Percentiles rank a stretch among this genome's conserved stretches.
Evolutionary conservation across 306 rosid species (phyloP).

Genomic region (Cucumis hystrix): DNA sequence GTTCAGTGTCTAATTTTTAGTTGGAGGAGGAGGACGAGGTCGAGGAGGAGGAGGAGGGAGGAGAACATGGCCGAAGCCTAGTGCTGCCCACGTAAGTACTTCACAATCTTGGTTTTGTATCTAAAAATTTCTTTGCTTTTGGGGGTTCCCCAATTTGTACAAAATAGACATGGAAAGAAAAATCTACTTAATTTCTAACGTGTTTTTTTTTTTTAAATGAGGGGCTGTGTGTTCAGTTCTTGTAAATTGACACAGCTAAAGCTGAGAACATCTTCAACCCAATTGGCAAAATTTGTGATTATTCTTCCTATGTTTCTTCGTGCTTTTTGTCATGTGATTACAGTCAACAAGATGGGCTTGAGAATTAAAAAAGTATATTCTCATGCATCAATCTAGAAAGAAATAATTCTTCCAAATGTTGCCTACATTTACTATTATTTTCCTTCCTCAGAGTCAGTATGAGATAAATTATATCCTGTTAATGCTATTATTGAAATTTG

Average conservation of each 20-base stretch:
- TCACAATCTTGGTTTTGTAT: constrained; percentile 17
- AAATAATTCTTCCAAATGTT: neutral
- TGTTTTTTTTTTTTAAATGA: neutral
- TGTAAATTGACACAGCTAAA: constrained; percentile 7
- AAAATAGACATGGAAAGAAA: constrained; percentile 23
- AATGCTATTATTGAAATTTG: neutral
- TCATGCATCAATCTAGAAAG: neutral
- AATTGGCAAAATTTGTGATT: neutral
- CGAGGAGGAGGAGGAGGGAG: constrained; percentile 12
- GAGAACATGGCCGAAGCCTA: constrained; percentile 22
- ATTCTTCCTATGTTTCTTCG: neutral
- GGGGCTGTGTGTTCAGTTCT: constrained; percentile 14
- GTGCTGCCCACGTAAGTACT: constrained; percentile 6
- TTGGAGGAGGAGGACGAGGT: constrained; percentile 6
- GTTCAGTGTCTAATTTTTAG: neutral
- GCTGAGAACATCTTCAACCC: constrained; percentile 3
- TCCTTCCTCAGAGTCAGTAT: neutral
- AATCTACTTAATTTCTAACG: neutral
- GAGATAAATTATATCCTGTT: neutral
- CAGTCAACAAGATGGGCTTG: neutral
- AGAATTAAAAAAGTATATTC: too few relatives aligned
- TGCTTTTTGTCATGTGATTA: neutral
- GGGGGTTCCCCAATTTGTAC: constrained; percentile 27
- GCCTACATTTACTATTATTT: neutral
- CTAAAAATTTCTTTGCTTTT: constrained; percentile 10